Conservation (phyloP, 2,329 filamentous ascomycete species). For the Ustulina deusta region DNA sequence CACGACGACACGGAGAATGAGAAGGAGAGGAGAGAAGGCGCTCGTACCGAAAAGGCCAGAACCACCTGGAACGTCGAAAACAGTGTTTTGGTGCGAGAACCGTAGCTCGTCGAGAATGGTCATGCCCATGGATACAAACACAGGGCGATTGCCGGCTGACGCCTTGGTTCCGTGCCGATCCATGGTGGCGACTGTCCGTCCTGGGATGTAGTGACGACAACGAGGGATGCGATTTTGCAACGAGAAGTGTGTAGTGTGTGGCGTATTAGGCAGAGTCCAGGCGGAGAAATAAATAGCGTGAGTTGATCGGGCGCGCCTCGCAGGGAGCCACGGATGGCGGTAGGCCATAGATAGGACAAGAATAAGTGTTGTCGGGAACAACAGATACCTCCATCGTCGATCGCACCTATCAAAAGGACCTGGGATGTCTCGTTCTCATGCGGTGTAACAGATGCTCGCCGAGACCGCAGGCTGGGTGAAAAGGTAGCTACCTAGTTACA, state of each 20-base stretch:
- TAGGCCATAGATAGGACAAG: no score
- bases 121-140: slow-evolving; percentile 35
- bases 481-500: not conserved
- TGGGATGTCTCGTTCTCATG: not conserved
- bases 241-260: not conserved
- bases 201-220: not conserved
- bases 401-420: not conserved
- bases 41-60: slow-evolving; percentile 29
- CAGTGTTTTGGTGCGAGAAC: slow-evolving; percentile 20
- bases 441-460: not conserved
- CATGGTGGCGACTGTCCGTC: not conserved
- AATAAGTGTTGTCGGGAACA: no score
- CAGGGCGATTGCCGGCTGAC: not conserved
- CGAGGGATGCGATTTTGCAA: no score
- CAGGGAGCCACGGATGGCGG: no score
- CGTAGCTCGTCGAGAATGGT: slow-evolving; percentile 35
- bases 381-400: not conserved
- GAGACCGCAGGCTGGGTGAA: not conserved
- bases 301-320: not conserved
- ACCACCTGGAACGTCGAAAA: slow-evolving; percentile 28
- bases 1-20: no score
- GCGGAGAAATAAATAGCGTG: not conserved
- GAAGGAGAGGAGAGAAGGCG: not conserved
- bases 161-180: not conserved
- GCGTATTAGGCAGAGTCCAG: not conserved